Evolutionary conservation across 148 eudicot species (phyloP), one percentile per base, ranked within the genome.

Genomic region (Rheum nobile): DNA sequence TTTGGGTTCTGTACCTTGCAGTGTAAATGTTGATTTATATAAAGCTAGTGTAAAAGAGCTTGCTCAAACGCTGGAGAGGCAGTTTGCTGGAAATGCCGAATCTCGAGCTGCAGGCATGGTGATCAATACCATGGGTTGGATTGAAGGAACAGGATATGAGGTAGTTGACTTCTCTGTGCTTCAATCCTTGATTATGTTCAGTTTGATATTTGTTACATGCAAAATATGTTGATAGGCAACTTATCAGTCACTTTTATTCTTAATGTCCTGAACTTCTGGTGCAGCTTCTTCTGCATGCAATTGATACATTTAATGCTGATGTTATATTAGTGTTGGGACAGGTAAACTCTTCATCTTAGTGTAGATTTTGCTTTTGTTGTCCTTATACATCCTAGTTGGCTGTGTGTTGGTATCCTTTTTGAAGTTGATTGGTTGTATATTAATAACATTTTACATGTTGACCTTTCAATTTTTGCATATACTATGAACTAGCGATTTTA

Each of bases 91-190:
- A 72, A 95, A 95, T 85, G 71, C 79, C 32, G 96, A 95, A 67
- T 95, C 98, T 77, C 85, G 96, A 78, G 97, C 98, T 74, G 87
- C 97, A 10, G 98, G 97, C 80, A 88, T 95, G 98, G 97, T 95
- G 41, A 87, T 95, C 76, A 95, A 95, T 85, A 95, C 98, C 76
- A 95, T 95, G 98, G 98, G 98, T 74, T 95, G 97, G 96, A 87
- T 88, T 71, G 98, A 95, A 72, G 96, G 93, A 79, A 83, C 84
- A 61, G 98, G 97, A 73, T 91, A 95, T 82, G 96, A 91, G 88
- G 97, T 91, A 72, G 34, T 38, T 63, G 67, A 28, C 61, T 55
- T 70, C 37, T 55, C 24, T 9, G 31, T 57, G 31, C 10, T 3
- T 72, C 72, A 47, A 43, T 67, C 16, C 41, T 50, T 75, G 17